These are phyloP conservation scores for Ilex aquifolium DNA, from an alignment of 257 asterid species.

Conservation along the genomic window DNA sequence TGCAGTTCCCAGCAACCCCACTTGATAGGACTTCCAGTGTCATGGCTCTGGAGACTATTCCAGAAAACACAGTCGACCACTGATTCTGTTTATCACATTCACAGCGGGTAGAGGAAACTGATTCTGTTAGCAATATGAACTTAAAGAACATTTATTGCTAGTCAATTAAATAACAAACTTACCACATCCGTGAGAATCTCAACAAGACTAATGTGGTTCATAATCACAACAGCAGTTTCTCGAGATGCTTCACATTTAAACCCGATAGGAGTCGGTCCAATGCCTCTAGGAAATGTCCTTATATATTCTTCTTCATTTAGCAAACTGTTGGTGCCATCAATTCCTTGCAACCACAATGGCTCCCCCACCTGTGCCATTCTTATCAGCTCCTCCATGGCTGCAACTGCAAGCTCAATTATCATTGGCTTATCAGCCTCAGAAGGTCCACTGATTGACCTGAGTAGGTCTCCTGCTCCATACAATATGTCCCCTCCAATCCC, in stretches of 20 bases:
- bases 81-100: conserved; percentile 22
- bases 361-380: conserved; percentile 22
- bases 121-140: neutral
- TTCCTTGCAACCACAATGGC: conserved; percentile 41
- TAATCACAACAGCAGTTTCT: conserved; percentile 14
- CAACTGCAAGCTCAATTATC: conserved; percentile 18
- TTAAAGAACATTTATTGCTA: neutral
- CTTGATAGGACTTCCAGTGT: conserved; percentile 26
- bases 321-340: conserved; percentile 3
- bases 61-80: conserved; percentile 35
- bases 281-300: conserved; percentile 17
- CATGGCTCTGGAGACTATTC: conserved; percentile 33
- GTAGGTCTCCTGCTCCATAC: neutral
- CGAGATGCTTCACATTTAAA: conserved; percentile 30
- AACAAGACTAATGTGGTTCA: conserved; percentile 17
- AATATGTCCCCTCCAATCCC: neutral
- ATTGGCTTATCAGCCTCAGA: conserved; percentile 12
- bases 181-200: conserved; percentile 50
- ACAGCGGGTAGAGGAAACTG: too few relatives aligned
- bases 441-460: neutral
- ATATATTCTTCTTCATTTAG: conserved; percentile 34
- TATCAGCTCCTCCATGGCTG: conserved; percentile 44
- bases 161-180: neutral
- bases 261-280: conserved; percentile 10
- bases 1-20: conserved; percentile 29